Evolutionary conservation across 2,329 filamentous ascomycete species (phyloP).

Genomic region (Hortaea sp.): DNA sequence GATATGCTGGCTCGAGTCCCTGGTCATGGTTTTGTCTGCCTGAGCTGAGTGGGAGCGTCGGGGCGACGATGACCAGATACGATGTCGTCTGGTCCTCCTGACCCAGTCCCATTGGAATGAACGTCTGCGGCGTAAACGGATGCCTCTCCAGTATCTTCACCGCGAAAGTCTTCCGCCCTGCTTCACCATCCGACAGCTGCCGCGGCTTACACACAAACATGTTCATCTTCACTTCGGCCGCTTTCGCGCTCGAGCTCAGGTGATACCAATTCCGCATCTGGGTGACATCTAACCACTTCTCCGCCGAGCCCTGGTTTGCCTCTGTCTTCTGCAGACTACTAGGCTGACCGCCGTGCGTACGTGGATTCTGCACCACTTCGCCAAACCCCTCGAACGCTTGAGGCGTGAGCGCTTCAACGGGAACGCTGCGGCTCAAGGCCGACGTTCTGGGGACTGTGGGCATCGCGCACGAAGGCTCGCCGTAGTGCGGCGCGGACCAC

Average conservation of each 20-base stretch:
- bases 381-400: constrained; percentile 69
- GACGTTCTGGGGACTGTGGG: constrained; percentile 20
- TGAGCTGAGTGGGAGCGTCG: constrained; percentile 45
- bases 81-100: constrained; percentile 36
- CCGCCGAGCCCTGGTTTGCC: constrained; percentile 77
- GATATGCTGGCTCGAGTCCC: constrained; percentile 32
- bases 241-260: constrained; percentile 49
- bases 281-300: constrained; percentile 79
- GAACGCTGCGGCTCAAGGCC: constrained; percentile 36
- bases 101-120: constrained; percentile 61
- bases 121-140: constrained; percentile 89
- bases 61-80: constrained; percentile 85
- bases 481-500: constrained; percentile 9
- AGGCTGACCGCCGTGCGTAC: constrained; percentile 34
- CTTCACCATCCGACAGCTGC: constrained; percentile 30
- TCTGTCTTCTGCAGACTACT: constrained; percentile 40
- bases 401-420: constrained; percentile 43
- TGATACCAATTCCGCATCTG: constrained; percentile 60
- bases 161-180: constrained; percentile 41
- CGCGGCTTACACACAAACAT: constrained; percentile 80
- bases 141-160: constrained; percentile 77
- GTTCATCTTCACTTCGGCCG: constrained; percentile 59
- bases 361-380: constrained; percentile 63
- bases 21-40: background rate
- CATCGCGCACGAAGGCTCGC: constrained; percentile 12